Evolutionary conservation across 495 filamentous ascomycete species (phyloP).

Genomic region (Trichoderma orchidacearum): DNA sequence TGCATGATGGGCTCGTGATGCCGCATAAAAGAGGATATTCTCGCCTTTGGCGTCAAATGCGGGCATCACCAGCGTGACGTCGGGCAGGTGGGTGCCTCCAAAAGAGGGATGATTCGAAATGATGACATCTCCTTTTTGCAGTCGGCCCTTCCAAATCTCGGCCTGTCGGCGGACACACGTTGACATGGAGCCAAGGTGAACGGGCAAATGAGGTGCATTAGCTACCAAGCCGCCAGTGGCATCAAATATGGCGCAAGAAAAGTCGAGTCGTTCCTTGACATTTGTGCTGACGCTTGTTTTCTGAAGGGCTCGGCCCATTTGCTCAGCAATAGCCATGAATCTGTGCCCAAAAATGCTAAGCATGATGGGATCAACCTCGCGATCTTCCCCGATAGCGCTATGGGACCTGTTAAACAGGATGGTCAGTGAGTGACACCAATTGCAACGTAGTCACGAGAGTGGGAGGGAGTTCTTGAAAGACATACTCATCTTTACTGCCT

Average conservation of each 20-base stretch:
- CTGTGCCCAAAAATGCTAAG: conserved; percentile 91
- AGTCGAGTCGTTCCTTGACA: conserved; percentile 94
- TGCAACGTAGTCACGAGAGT: too few species aligned
- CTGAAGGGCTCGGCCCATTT: conserved; percentile 91
- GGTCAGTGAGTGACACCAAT: conserved; percentile 4
- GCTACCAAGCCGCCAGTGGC: conserved; percentile 82
- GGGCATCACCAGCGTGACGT: conserved; percentile 90
- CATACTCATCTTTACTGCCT: conserved; percentile 36
- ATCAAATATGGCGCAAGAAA: conserved; percentile 93
- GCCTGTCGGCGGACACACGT: conserved; percentile 91
- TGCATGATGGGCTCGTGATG: conserved; percentile 88
- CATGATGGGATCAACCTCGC: conserved; percentile 71
- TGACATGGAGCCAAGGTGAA: conserved; percentile 86
- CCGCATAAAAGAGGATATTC: conserved; percentile 92
- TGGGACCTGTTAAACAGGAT: conserved; percentile 12
- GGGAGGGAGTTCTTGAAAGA: too few species aligned
- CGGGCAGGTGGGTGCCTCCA: conserved; percentile 68
- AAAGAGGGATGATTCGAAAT: conserved; percentile 94
- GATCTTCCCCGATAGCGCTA: conserved; percentile 22
- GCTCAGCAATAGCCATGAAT: conserved; percentile 98
- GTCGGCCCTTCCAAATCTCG: conserved; percentile 78
- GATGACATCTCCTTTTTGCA: conserved; percentile 85
- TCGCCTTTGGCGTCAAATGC: conserved; percentile 66
- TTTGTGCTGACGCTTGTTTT: conserved; percentile 98
- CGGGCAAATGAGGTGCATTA: conserved; percentile 88